phyloP scores from a whole-genome alignment of 2,329 filamentous ascomycete genomes.

The Rhynchosporium secalis region DNA sequence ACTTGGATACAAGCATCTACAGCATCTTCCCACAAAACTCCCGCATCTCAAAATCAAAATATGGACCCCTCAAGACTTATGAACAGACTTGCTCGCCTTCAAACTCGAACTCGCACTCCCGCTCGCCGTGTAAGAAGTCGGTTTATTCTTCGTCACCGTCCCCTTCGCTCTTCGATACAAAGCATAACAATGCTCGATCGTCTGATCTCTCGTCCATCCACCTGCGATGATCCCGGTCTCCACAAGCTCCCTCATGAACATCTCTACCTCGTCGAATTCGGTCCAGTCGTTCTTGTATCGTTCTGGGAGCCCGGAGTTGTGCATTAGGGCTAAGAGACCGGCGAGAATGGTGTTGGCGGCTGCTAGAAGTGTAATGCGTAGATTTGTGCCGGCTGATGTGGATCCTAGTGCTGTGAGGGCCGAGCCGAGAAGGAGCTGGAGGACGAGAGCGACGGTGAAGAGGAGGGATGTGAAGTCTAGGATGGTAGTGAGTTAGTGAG shows the following conservation, averaged over 20 bases:
- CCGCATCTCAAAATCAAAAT: not conserved
- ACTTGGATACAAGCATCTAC: not conserved
- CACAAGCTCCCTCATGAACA: constrained; percentile 26
- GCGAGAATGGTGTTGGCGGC: constrained; percentile 31
- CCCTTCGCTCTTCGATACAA: constrained; percentile 25
- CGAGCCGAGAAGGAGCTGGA: constrained; percentile 34
- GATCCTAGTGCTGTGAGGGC: constrained; percentile 32
- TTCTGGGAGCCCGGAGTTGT: constrained; percentile 29
- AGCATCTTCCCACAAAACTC: not conserved
- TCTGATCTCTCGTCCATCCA: constrained; percentile 22
- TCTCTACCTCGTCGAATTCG: constrained; percentile 28
- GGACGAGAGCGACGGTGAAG: constrained; percentile 28
- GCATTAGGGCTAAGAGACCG: constrained; percentile 27
- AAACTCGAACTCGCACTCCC: not conserved
- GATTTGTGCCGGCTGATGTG: constrained; percentile 13
- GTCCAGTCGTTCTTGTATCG: constrained; percentile 29
- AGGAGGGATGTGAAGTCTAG: constrained; percentile 23
- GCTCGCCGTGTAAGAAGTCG: constrained; percentile 11
- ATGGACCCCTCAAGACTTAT: not conserved
- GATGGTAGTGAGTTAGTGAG: not conserved
- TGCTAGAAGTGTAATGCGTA: constrained; percentile 30
- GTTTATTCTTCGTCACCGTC: constrained; percentile 28
- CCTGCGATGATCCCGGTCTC: constrained; percentile 21
- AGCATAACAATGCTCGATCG: constrained; percentile 21
- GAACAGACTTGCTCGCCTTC: not conserved